Conservation (phyloP, 2,329 filamentous ascomycete genomes). For the Fusarium udum region DNA sequence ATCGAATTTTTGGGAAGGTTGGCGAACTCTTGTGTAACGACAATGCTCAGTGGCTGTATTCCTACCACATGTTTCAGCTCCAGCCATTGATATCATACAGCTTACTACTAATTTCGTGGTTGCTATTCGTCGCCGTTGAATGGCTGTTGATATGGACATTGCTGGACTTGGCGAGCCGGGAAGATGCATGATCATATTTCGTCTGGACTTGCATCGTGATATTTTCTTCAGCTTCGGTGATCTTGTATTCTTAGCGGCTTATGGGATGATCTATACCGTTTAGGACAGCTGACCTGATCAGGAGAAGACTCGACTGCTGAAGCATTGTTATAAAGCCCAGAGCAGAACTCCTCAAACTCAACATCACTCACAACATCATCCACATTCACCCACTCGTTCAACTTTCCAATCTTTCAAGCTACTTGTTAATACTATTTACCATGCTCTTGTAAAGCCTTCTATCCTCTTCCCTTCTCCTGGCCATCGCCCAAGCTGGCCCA, state of each 20-base stretch:
- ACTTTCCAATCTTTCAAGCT: neutral
- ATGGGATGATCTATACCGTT: neutral
- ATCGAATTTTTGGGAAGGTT: neutral
- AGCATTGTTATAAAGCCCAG: neutral
- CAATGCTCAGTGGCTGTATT: neutral
- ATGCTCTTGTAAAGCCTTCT: neutral
- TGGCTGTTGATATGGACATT: neutral
- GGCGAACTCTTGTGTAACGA: no score
- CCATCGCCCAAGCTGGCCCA: neutral
- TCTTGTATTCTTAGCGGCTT: neutral
- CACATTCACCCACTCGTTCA: neutral
- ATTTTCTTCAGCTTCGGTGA: neutral
- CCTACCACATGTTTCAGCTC: neutral
- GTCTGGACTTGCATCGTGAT: neutral
- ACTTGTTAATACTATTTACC: rapidly evolving
- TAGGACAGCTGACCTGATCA: rapidly evolving
- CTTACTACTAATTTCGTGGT: neutral
- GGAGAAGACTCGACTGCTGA: neutral
- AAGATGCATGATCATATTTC: neutral
- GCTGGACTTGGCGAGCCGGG: neutral
- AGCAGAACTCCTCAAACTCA: neutral
- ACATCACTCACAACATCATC: neutral
- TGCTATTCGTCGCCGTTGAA: rapidly evolving
- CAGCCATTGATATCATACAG: neutral
- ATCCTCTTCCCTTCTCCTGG: neutral